These are phyloP conservation scores for Toxicodendron radicans DNA, from an alignment of 345 rosid species.

Conservation along the genomic window DNA sequence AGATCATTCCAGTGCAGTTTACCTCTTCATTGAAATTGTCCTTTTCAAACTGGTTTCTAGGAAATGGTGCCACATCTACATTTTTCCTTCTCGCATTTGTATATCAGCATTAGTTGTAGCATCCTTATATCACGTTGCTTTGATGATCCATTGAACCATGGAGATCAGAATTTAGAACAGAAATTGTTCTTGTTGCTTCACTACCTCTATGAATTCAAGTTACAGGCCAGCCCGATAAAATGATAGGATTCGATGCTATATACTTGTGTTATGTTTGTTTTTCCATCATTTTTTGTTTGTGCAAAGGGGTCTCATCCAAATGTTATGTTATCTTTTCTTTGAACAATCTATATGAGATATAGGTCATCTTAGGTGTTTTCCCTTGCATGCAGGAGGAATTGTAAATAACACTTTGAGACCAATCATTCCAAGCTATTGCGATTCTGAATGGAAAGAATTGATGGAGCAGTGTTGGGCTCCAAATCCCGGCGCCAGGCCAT, in stretches of 20 bases:
- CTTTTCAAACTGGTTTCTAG: too few relatives aligned
- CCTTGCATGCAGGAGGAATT: conserved; percentile 58
- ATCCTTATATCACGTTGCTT: background rate
- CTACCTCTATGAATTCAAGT: background rate
- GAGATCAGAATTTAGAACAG: background rate
- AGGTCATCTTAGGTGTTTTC: background rate
- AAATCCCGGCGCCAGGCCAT: conserved; percentile 63
- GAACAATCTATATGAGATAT: background rate
- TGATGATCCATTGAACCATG: background rate
- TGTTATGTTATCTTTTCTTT: background rate
- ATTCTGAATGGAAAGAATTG: conserved; percentile 63
- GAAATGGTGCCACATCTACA: too few relatives aligned
- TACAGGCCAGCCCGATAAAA: background rate
- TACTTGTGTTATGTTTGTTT: background rate
- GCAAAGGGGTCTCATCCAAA: background rate
- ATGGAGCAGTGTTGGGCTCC: conserved; percentile 92
- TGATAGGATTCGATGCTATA: background rate
- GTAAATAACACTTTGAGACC: conserved; percentile 82
- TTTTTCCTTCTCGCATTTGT: too few relatives aligned
- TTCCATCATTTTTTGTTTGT: background rate
- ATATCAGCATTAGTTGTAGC: background rate
- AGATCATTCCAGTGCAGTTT: too few relatives aligned
- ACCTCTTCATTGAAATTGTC: too few relatives aligned
- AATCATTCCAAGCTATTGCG: conserved; percentile 63
- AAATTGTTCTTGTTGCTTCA: background rate